A percentile compares a stretch with the other conserved stretches of the same genome.
phyloP scores from a whole-genome alignment of 2,329 filamentous ascomycete species.

The Cladosporium sp. region DNA sequence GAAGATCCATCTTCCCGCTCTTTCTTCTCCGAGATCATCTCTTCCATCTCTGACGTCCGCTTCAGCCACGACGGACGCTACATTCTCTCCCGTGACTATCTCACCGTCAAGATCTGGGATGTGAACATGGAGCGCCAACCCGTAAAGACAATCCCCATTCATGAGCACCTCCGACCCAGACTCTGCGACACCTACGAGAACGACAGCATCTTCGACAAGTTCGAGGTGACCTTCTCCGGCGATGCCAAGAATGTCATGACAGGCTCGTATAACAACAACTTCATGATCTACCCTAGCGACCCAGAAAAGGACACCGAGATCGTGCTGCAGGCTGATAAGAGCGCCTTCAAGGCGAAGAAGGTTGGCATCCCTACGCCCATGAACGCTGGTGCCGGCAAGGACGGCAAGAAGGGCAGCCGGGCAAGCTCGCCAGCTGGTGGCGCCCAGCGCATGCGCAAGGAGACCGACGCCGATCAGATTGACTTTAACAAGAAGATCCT shows the following conservation, averaged over 20 bases:
- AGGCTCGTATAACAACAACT: conserved; percentile 99
- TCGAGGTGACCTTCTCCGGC: conserved; percentile 97
- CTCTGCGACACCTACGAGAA: conserved; percentile 99
- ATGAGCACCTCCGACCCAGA: conserved; percentile 89
- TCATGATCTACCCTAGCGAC: conserved; percentile 99
- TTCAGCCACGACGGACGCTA: conserved; percentile 96
- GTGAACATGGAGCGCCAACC: conserved; percentile 98
- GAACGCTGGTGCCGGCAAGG: conserved; percentile 64
- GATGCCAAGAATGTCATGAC: conserved; percentile 99
- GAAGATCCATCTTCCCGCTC: conserved; percentile 95
- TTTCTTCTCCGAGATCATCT: conserved; percentile 99
- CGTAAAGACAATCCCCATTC: conserved; percentile 97
- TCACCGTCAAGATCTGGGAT: conserved; percentile 99
- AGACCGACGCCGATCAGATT: conserved; percentile 98
- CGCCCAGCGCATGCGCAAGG: conserved; percentile 94
- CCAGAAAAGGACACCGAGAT: conserved; percentile 95
- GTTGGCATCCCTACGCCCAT: conserved; percentile 96
- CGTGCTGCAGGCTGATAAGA: conserved; percentile 96
- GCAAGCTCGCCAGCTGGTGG: conserved; percentile 84
- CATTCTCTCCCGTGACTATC: conserved; percentile 94
- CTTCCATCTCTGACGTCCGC: conserved; percentile 96
- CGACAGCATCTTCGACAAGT: conserved; percentile 99
- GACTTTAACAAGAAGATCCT: conserved; percentile 99
- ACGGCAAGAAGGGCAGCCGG: conserved; percentile 77
- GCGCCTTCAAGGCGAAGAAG: conserved; percentile 99